These are phyloP conservation scores for Chlamydomonas reinhardtii DNA, from an alignment of 163 green algal species.

Conservation along the genomic window DNA sequence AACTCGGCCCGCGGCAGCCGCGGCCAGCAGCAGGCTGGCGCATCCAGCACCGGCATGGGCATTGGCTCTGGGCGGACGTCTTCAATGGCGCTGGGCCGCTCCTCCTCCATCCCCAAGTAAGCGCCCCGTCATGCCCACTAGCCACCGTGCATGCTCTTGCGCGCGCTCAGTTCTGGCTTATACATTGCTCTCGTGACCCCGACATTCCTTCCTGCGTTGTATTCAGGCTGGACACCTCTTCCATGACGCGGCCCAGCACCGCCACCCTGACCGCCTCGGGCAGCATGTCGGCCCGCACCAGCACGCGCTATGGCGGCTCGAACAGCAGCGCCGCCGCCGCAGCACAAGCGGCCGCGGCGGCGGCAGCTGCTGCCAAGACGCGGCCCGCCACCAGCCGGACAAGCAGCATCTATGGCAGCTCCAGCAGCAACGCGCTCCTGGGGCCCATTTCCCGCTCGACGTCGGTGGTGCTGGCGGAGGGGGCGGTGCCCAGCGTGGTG, in stretches of 20 bases:
- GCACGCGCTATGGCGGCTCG: background rate
- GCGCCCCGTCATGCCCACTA: background rate
- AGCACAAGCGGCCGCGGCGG: background rate
- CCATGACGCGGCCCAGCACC: background rate
- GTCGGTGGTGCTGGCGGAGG: conserved; percentile 24
- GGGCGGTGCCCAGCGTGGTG: background rate
- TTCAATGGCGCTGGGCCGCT: no score
- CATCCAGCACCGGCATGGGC: background rate
- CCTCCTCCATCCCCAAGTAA: background rate
- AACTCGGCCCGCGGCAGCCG: conserved; percentile 21
- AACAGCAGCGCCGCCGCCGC: background rate
- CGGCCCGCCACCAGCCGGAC: conserved; percentile 22
- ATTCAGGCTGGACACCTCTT: conserved; percentile 8
- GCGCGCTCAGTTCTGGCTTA: background rate
- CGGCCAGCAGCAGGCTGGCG: conserved; percentile 18
- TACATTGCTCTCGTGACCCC: background rate
- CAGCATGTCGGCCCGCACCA: conserved; percentile 32
- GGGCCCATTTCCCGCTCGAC: background rate
- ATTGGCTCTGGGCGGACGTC: background rate
- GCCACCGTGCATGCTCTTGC: background rate
- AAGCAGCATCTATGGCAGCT: background rate
- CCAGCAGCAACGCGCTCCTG: background rate
- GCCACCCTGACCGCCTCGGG: background rate
- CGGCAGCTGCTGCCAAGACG: background rate
- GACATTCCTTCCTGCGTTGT: no score